A percentile compares a stretch with the other conserved stretches of the same genome.
phyloP scores from a whole-genome alignment of 495 filamentous ascomycete species.

The Xylaria nigripes region DNA sequence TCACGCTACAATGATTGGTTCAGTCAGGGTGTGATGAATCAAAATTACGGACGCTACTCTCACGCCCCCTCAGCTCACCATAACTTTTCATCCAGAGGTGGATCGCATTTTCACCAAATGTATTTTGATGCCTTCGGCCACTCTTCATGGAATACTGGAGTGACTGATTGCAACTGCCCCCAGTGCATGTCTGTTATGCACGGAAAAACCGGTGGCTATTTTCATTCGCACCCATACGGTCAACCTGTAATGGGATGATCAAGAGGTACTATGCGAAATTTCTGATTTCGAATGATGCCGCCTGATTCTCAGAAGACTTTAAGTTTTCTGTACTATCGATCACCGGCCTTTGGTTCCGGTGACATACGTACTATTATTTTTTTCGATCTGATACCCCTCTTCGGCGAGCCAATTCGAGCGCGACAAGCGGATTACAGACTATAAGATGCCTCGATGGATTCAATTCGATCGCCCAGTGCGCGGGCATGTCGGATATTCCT shows the following conservation, averaged over 20 bases:
- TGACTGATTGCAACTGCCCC: constrained; percentile 59
- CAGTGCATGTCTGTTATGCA: constrained; percentile 46
- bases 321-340: constrained; percentile 12
- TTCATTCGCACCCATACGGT: constrained; percentile 52
- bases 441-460: not conserved
- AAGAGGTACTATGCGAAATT: not conserved
- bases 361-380: constrained; percentile 27
- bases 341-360: constrained; percentile 3
- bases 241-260: constrained; percentile 57
- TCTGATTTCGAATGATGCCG: not conserved
- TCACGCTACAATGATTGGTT: constrained; percentile 42
- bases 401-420: not conserved
- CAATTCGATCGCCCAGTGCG: not conserved
- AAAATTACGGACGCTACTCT: constrained; percentile 41
- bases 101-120: constrained; percentile 22
- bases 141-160: constrained; percentile 50
- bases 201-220: constrained; percentile 54
- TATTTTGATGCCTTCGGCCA: constrained; percentile 50
- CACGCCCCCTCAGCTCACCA: constrained; percentile 24
- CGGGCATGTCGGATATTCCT: not conserved
- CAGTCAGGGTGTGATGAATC: constrained; percentile 29
- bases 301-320: not conserved
- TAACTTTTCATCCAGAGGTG: constrained; percentile 22
- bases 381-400: constrained; percentile 27
- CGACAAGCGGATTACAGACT: not conserved